Evolutionary conservation across 169 alveolate species (phyloP).

Genomic region (Plasmodium yoelii): DNA sequence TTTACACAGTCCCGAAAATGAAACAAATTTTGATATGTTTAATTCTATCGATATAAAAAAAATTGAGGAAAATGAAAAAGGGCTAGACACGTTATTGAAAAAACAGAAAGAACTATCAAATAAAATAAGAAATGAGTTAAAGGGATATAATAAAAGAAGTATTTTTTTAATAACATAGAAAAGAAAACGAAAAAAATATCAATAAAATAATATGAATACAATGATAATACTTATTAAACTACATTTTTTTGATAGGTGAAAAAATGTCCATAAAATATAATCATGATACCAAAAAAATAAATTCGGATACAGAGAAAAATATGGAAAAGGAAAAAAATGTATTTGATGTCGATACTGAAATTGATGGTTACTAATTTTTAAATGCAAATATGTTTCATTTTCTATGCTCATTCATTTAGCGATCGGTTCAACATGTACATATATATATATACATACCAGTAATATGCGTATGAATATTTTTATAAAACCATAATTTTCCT

Average conservation of each 20-base stretch:
- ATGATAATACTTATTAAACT: not conserved
- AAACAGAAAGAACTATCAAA: slow-evolving; percentile 21
- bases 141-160: slow-evolving; percentile 34
- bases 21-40: not conserved
- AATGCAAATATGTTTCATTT: not conserved
- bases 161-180: not conserved
- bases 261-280: slow-evolving; percentile 34
- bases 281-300: slow-evolving; percentile 2
- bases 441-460: not conserved
- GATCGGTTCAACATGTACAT: not conserved
- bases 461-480: not conserved
- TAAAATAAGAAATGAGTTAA: slow-evolving; percentile 24
- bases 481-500: not conserved
- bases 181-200: not conserved
- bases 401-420: not conserved
- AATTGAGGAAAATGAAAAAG: slow-evolving; percentile 32
- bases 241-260: slow-evolving; percentile 9
- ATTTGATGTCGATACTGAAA: slow-evolving; percentile 43
- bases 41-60: slow-evolving; percentile 20
- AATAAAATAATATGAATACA: not conserved
- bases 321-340: not conserved
- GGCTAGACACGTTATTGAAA: slow-evolving; percentile 13
- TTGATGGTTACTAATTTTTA: slow-evolving; percentile 17
- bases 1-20: slow-evolving; percentile 8
- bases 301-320: not conserved